Evolutionary conservation across 2,329 filamentous ascomycete genomes (phyloP).

Genomic region (Phialophora macrospora): DNA sequence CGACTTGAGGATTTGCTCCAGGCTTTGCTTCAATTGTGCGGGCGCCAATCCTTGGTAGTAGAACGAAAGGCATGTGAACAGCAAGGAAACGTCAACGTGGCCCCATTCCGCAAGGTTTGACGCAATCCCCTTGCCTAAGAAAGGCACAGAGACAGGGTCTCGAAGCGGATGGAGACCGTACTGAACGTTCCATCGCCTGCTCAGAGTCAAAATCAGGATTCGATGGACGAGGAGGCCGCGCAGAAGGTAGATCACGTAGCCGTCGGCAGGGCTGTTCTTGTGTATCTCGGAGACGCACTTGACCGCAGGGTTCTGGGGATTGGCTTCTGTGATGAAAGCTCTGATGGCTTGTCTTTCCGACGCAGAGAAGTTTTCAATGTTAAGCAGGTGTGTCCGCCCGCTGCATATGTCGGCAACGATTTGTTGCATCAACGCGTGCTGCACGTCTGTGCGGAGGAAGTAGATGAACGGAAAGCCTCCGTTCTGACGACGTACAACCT

Average conservation of each 20-base stretch:
- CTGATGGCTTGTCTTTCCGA: conserved; percentile 17
- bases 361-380: conserved; percentile 17
- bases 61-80: conserved; percentile 61
- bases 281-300: conserved; percentile 11
- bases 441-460: conserved; percentile 57
- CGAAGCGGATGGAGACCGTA: conserved; percentile 63
- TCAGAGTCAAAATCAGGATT: conserved; percentile 60
- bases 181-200: conserved; percentile 68
- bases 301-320: conserved; percentile 7
- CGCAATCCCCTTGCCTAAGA: conserved; percentile 63
- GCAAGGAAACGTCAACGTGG: conserved; percentile 63
- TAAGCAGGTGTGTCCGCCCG: conserved; percentile 40
- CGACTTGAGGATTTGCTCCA: conserved; percentile 56
- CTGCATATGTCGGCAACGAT: conserved; percentile 51
- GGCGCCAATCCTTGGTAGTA: conserved; percentile 63
- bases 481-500: conserved; percentile 50
- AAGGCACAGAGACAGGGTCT: conserved; percentile 64
- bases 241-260: conserved; percentile 36
- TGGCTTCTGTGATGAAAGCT: conserved; percentile 13
- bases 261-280: conserved; percentile 14
- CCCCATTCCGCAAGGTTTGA: conserved; percentile 64
- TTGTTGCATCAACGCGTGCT: conserved; percentile 50
- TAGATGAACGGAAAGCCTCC: conserved; percentile 62
- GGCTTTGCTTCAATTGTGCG: conserved; percentile 54
- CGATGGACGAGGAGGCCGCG: conserved; percentile 60